Conservation (phyloP, 352 stramenopile genomes). For the Thalassiosira allenii region DNA sequence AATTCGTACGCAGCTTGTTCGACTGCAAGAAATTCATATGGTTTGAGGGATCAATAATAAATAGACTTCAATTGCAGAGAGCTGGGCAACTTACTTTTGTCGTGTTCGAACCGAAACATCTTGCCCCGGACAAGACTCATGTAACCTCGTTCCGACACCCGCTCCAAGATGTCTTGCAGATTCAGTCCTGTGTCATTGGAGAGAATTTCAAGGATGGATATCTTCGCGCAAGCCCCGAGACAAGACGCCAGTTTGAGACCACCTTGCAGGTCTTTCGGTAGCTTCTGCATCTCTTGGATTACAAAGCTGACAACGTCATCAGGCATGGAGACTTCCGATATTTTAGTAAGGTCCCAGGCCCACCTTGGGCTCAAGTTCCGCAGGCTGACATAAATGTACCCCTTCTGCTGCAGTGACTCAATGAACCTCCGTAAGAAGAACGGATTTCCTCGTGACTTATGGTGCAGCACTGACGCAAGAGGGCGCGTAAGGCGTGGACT, state of each 20-base stretch:
- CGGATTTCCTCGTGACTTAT: slow-evolving; percentile 27
- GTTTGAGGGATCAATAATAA: slow-evolving; percentile 5
- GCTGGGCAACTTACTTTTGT: slow-evolving; percentile 52
- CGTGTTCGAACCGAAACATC: slow-evolving; percentile 37
- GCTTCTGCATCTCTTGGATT: slow-evolving; percentile 33
- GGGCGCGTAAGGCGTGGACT: slow-evolving; percentile 9
- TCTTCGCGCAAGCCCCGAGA: slow-evolving; percentile 32
- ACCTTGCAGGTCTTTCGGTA: slow-evolving; percentile 30
- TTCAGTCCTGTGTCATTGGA: slow-evolving; percentile 25
- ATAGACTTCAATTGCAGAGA: not conserved
- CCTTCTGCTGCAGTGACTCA: slow-evolving; percentile 4
- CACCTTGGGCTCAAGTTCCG: not conserved
- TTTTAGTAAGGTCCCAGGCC: slow-evolving; percentile 13
- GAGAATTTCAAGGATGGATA: slow-evolving; percentile 36
- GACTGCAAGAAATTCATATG: slow-evolving; percentile 3
- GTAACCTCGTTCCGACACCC: slow-evolving; percentile 24
- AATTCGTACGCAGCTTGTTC: slow-evolving; percentile 36
- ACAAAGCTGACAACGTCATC: slow-evolving; percentile 46
- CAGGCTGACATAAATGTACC: slow-evolving; percentile 6
- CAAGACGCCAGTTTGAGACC: slow-evolving; percentile 46
- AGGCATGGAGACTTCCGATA: slow-evolving; percentile 35
- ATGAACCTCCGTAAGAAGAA: slow-evolving; percentile 18
- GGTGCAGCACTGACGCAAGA: slow-evolving; percentile 1
- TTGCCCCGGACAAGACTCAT: not conserved
- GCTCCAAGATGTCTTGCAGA: slow-evolving; percentile 15